Percentiles rank a stretch among this genome's conserved stretches.
Evolutionary conservation across 495 filamentous ascomycete species (phyloP).

Genomic region (Penicillium waksmanii): DNA sequence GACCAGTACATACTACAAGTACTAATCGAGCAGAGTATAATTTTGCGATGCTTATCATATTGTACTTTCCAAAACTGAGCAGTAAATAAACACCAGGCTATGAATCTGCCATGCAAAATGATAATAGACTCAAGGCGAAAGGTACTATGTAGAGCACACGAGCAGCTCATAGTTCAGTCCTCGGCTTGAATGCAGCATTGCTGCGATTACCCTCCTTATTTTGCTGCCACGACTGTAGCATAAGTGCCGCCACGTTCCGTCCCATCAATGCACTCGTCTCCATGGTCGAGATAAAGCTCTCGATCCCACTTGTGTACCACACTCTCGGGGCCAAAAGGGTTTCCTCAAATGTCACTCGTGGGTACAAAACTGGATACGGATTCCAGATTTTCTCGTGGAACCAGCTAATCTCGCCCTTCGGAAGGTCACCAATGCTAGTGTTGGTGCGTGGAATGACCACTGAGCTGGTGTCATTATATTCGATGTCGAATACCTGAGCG

Average conservation of each 20-base stretch:
- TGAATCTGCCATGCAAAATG: not conserved
- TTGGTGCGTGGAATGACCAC: constrained; percentile 17
- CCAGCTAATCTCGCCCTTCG: constrained; percentile 69
- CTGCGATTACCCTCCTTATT: constrained; percentile 1
- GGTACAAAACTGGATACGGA: constrained; percentile 81
- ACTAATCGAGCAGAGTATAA: too few species aligned
- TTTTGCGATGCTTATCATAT: not conserved
- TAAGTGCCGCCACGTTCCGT: constrained; percentile 83
- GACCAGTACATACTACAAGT: too few species aligned
- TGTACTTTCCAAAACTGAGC: not conserved
- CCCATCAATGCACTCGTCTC: constrained; percentile 97
- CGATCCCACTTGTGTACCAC: constrained; percentile 93
- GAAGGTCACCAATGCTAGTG: constrained; percentile 39
- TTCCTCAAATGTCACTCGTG: constrained; percentile 87
- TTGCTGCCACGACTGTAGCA: constrained; percentile 64
- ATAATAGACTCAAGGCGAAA: not conserved
- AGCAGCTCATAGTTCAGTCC: constrained; percentile 23
- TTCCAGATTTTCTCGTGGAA: constrained; percentile 76
- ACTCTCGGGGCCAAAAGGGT: constrained; percentile 63
- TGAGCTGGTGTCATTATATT: constrained; percentile 22
- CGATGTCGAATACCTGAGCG: constrained; percentile 43
- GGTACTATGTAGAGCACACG: not conserved
- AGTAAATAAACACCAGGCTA: not conserved
- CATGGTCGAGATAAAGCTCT: constrained; percentile 97
- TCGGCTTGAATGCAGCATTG: not conserved